phyloP scores from a whole-genome alignment of 345 rosid species.

The Salix udensis region DNA sequence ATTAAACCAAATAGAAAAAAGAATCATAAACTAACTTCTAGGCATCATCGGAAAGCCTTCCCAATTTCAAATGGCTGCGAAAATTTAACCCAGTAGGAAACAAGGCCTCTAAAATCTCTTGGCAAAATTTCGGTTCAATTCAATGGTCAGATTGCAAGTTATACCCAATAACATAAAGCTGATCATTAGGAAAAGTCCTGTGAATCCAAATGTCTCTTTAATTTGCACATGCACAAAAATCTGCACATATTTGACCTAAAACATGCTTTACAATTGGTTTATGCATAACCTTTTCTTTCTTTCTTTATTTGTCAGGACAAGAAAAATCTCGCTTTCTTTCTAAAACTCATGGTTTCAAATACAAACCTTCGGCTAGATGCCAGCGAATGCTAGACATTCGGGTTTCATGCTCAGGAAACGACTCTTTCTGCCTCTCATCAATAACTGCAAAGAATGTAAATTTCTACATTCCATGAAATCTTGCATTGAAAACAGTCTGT shows the following conservation, averaged over 20 bases:
- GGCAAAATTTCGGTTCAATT: no score
- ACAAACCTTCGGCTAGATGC: slow-evolving; percentile 81
- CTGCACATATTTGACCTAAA: not conserved
- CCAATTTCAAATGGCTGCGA: no score
- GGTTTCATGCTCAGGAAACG: slow-evolving; percentile 73
- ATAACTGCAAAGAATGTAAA: slow-evolving; percentile 57
- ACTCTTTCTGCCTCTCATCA: slow-evolving; percentile 69
- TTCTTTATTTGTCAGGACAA: not conserved
- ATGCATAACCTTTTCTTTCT: not conserved
- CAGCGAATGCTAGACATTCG: slow-evolving; percentile 78
- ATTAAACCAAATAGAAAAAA: no score
- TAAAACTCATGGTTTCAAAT: not conserved
- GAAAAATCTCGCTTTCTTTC: not conserved
- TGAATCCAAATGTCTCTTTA: no score
- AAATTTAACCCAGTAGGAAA: no score
- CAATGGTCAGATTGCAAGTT: no score
- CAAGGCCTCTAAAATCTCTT: no score
- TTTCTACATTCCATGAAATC: slow-evolving; percentile 23
- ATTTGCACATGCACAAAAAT: not conserved
- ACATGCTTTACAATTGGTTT: not conserved
- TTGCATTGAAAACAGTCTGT: slow-evolving; percentile 16
- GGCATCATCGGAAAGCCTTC: no score
- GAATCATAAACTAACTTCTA: no score
- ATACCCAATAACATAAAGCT: no score
- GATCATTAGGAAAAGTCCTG: no score